Evolutionary conservation across 805 yeast genomes (phyloP), one percentile per base, ranked within the genome.

Genomic region (Wickerhamomyces queroliae): DNA sequence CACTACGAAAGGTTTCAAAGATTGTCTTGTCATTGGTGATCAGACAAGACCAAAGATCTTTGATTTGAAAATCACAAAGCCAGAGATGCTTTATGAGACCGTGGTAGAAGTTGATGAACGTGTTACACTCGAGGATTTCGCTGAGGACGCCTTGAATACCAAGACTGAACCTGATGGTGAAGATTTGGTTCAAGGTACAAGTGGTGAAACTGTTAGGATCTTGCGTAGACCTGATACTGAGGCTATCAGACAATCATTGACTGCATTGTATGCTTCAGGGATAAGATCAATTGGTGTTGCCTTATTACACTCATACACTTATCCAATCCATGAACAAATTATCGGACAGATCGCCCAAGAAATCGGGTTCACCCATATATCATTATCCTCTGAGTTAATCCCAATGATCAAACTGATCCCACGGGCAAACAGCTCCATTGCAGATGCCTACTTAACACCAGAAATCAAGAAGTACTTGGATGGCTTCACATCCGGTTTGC

Each of bases 31-130:
- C 2, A 90, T 91, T 49, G 98, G 98, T 3, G 89, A 87, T 55
- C 98, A 91, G 59, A 77, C 95, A 2, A 71, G 98, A 52, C 98
- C 98, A 2, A 71, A 80, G 50, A 88, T 91, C 38, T 91, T 91
- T 54, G 95, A 89, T 50, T 66, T 91, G 47, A 73, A 84, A 6
- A 86, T 90, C 33, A 66, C 70, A 37, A 85, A 81, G 52, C 80
- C 89, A 11, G 80, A 73, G 6, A 81, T 78, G 17, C 67, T 91
- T 24, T 89, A 88, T 52, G 80, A 81, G 37, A 58, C 70, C 3
- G 96, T 91, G 1, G 70, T 82, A 31, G 97, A 91, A 59, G 68
- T 91, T 31, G 95, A 89, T 53, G 98, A 91, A 61, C 70, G 98
- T 47, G 90, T 91, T 20, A 87, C 96, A 1, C 64, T 88, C 16